Conservation (phyloP, 225 moss, liverwort and hornwort species). For the Rhytidiadelphus loreus region DNA sequence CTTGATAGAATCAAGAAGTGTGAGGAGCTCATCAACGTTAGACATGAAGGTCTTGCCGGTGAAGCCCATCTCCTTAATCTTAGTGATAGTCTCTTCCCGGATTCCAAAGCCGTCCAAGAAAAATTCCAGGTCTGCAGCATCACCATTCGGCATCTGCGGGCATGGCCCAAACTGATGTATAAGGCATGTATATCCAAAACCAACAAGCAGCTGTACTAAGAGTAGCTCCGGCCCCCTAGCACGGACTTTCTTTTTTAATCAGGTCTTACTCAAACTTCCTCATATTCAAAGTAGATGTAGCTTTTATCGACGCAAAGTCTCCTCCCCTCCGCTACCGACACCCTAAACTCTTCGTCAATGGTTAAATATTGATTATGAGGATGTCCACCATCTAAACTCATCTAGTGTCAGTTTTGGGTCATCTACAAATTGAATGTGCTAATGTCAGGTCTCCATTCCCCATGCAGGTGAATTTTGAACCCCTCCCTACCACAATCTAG, state of each 20-base stretch:
- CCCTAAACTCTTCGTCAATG: background rate
- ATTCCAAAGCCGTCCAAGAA: conserved; percentile 40
- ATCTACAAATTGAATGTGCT: background rate
- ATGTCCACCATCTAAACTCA: background rate
- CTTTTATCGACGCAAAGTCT: background rate
- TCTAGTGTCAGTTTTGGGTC: background rate
- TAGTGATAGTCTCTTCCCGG: conserved; percentile 22
- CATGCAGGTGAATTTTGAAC: background rate
- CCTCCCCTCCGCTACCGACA: background rate
- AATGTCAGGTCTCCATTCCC: background rate
- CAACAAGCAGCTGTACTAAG: background rate
- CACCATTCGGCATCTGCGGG: conserved; percentile 7
- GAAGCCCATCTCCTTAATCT: conserved; percentile 51
- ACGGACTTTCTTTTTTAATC: background rate
- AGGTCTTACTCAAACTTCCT: background rate
- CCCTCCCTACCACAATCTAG: background rate
- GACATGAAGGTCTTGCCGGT: conserved; percentile 46
- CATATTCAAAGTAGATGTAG: background rate
- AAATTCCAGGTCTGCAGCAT: conserved; percentile 16
- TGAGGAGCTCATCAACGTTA: conserved; percentile 31
- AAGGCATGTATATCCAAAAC: background rate
- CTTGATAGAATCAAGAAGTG: conserved; percentile 35
- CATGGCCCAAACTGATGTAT: background rate
- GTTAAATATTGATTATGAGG: background rate
- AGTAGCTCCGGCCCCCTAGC: background rate